Conservation (phyloP, 768 basidiomycete genomes). For the Lactarius pseudohatsudake region DNA sequence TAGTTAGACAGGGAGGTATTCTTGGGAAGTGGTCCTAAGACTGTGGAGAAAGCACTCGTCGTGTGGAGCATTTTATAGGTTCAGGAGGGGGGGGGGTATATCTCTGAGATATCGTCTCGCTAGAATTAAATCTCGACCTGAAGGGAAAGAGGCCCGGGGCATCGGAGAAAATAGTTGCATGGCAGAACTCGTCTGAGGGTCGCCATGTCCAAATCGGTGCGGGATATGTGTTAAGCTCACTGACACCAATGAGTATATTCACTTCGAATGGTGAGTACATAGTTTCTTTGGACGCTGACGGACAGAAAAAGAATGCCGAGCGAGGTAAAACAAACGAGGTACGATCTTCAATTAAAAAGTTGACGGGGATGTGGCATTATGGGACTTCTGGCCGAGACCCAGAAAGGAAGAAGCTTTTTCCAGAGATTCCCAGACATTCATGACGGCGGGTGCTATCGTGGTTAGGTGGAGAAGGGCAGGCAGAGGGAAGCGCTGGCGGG, state of each 20-base stretch:
- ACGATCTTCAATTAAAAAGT: constrained; percentile 16
- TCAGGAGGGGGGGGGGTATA: constrained; percentile 3
- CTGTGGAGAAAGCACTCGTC: constrained; percentile 10
- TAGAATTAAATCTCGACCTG: constrained; percentile 15
- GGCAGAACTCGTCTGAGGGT: constrained; percentile 12
- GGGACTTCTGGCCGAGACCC: constrained; percentile 19
- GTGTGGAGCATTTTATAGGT: constrained; percentile 24
- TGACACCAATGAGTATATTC: constrained; percentile 22
- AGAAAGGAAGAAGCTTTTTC: constrained; percentile 24
- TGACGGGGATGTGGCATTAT: constrained; percentile 24
- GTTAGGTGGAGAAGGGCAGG: constrained; percentile 2
- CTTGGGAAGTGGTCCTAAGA: constrained; percentile 9
- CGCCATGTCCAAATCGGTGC: constrained; percentile 20
- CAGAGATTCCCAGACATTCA: constrained; percentile 8
- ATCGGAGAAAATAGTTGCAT: constrained; percentile 7
- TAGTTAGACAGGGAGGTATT: constrained; percentile 15
- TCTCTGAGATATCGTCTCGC: background rate
- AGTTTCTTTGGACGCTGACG: constrained; percentile 12
- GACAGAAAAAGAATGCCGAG: constrained; percentile 22
- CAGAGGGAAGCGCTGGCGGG: constrained; percentile 12
- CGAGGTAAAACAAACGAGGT: constrained; percentile 15
- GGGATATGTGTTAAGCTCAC: constrained; percentile 10
- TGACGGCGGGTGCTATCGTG: constrained; percentile 10
- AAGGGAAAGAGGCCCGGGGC: constrained; percentile 10
- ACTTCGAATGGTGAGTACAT: constrained; percentile 13